These are phyloP conservation scores for Eutypa lata DNA, from an alignment of 2,329 filamentous ascomycete genomes.

Conservation along the genomic window DNA sequence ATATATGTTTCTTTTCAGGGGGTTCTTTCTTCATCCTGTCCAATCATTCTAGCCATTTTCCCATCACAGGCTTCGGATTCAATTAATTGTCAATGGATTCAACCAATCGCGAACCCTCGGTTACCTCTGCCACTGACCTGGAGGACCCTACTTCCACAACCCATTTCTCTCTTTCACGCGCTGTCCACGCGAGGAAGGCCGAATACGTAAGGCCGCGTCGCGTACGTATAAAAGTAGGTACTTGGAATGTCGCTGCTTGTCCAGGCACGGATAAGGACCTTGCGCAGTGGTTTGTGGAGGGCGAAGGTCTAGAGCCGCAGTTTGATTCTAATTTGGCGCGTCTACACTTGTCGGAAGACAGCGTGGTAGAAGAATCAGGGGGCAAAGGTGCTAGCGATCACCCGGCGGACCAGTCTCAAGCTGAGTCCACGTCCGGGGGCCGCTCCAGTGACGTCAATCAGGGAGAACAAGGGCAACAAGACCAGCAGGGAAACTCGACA, in stretches of 20 bases:
- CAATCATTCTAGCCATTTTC: neutral
- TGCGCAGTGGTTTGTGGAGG: constrained; percentile 81
- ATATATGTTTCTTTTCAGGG: neutral
- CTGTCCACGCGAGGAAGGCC: constrained; percentile 67
- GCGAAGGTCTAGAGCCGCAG: constrained; percentile 65
- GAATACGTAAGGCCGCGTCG: constrained; percentile 76
- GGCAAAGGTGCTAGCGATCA: constrained; percentile 7
- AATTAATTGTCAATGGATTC: constrained; percentile 20
- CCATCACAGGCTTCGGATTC: neutral
- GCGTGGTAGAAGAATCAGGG: constrained; percentile 27
- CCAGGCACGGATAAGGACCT: constrained; percentile 86
- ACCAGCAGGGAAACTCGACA: neutral
- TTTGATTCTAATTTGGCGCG: constrained; percentile 61
- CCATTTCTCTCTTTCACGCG: constrained; percentile 58
- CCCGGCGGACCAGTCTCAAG: constrained; percentile 3
- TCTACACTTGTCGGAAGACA: constrained; percentile 42
- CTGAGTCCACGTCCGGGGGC: neutral
- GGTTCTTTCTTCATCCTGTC: neutral
- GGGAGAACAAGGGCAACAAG: constrained; percentile 20
- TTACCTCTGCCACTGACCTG: constrained; percentile 37
- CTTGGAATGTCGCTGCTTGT: constrained; percentile 90
- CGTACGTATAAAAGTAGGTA: constrained; percentile 83
- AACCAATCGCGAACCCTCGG: constrained; percentile 24
- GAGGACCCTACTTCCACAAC: constrained; percentile 42
- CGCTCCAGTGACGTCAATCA: constrained; percentile 17